phyloP scores from a whole-genome alignment of 208 protist species.

The Kentomonas sorsogonicus region DNA sequence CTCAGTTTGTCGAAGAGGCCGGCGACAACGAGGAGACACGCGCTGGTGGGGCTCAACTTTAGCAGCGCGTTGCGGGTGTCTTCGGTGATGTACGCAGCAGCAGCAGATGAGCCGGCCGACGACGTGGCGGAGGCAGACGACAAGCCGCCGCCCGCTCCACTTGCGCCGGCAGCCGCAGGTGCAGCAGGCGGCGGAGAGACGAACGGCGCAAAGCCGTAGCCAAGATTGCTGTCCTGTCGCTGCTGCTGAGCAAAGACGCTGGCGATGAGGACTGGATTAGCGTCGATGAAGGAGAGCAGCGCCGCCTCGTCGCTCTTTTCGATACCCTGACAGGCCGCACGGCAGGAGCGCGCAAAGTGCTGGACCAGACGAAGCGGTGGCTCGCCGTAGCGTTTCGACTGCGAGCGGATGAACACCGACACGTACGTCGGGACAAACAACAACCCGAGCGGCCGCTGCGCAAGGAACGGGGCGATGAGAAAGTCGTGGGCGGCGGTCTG shows the following conservation, averaged over 20 bases:
- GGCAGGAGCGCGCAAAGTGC: conserved; percentile 58
- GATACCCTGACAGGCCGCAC: conserved; percentile 43
- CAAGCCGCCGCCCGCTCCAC: not conserved
- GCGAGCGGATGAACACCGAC: conserved; percentile 38
- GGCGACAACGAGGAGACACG: conserved; percentile 70
- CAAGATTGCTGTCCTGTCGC: too few species aligned
- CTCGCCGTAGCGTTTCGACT: conserved; percentile 32
- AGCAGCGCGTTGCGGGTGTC: conserved; percentile 1
- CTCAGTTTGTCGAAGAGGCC: conserved; percentile 74
- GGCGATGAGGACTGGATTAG: too few species aligned
- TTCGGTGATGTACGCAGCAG: not conserved
- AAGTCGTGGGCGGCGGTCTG: conserved; percentile 60
- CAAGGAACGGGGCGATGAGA: conserved; percentile 51
- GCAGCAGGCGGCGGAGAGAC: too few species aligned
- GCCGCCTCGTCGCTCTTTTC: conserved; percentile 49
- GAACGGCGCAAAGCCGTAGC: too few species aligned
- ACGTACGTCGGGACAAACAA: conserved; percentile 80
- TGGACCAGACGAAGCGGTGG: conserved; percentile 43
- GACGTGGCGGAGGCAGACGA: not conserved
- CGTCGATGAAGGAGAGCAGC: conserved; percentile 30
- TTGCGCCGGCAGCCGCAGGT: too few species aligned
- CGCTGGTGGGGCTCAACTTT: conserved; percentile 32
- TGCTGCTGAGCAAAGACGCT: too few species aligned
- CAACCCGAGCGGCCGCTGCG: conserved; percentile 46
- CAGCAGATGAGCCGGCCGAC: not conserved